Percentiles rank a stretch among this genome's conserved stretches.
These are phyloP conservation scores for Scenedesmus sp. DNA, from an alignment of 163 green algal species.

Conservation along the genomic window DNA sequence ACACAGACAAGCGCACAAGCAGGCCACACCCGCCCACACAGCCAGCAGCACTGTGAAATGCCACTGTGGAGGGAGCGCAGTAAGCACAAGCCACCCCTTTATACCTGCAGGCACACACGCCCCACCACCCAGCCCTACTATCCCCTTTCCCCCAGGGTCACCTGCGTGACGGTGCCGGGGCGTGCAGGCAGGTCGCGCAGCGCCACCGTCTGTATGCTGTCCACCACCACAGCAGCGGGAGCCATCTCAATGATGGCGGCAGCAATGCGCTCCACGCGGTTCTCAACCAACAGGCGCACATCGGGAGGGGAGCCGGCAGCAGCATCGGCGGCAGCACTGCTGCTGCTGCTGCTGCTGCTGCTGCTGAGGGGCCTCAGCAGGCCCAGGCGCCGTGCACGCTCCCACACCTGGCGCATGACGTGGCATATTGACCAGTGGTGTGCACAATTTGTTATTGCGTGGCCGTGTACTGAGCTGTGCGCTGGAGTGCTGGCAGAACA, in stretches of 20 bases:
- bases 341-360: neutral
- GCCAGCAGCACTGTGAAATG: no score
- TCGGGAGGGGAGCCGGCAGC: neutral
- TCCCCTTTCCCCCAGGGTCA: neutral
- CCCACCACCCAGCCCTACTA: neutral
- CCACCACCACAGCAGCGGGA: constrained; percentile 79
- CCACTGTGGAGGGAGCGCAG: no score
- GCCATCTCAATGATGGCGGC: neutral
- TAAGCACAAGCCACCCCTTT: no score
- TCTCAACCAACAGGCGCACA: constrained; percentile 52
- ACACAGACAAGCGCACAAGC: neutral
- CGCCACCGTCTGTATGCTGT: constrained; percentile 96
- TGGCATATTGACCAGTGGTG: neutral
- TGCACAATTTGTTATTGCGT: no score
- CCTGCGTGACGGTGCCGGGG: constrained; percentile 56
- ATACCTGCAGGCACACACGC: neutral
- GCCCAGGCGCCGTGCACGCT: constrained; percentile 82
- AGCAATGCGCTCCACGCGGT: constrained; percentile 65
- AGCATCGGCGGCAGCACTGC: neutral
- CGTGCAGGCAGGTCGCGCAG: constrained; percentile 30
- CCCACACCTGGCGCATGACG: constrained; percentile 69
- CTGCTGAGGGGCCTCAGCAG: constrained; percentile 46
- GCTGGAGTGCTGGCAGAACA: no score
- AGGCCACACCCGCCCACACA: neutral
- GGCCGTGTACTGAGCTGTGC: no score